A percentile compares a stretch with the other conserved stretches of the same genome.
phyloP scores from a whole-genome alignment of 768 basidiomycete genomes.

The Boletus reticulatus region DNA sequence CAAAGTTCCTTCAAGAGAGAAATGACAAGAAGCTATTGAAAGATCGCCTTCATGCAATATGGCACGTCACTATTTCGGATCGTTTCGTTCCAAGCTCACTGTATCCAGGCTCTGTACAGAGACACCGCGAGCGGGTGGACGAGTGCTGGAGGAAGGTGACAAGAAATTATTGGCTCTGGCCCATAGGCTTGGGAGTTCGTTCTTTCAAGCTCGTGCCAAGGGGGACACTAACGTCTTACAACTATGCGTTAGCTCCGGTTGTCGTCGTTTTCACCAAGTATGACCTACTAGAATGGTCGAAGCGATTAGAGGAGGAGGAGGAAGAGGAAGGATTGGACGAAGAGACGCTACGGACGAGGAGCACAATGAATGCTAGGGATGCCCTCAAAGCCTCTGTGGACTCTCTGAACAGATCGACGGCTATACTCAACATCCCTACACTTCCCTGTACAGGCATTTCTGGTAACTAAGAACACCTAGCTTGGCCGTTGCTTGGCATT shows the following conservation, averaged over 20 bases:
- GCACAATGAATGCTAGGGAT: not conserved
- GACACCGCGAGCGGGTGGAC: constrained; percentile 4
- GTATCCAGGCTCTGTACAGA: constrained; percentile 7
- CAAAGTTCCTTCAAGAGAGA: not conserved
- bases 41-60: constrained; percentile 4
- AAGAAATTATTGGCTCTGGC: constrained; percentile 3
- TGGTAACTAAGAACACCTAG: not conserved
- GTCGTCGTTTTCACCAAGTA: constrained; percentile 10
- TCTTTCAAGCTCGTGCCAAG: not conserved
- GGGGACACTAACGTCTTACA: not conserved
- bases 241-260: not conserved
- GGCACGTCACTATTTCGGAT: not conserved
- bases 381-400: not conserved
- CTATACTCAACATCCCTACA: not conserved
- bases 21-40: not conserved
- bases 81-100: not conserved
- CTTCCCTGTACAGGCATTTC: not conserved
- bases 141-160: constrained; percentile 6
- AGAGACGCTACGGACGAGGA: not conserved
- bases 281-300: constrained; percentile 1
- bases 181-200: not conserved
- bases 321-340: not conserved
- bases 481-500: not conserved
- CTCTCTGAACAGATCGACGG: not conserved
- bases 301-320: not conserved